A percentile compares a stretch with the other conserved stretches of the same genome.
Evolutionary conservation across 495 filamentous ascomycete genomes (phyloP).

Genomic region (Aspergillus bridgeri): DNA sequence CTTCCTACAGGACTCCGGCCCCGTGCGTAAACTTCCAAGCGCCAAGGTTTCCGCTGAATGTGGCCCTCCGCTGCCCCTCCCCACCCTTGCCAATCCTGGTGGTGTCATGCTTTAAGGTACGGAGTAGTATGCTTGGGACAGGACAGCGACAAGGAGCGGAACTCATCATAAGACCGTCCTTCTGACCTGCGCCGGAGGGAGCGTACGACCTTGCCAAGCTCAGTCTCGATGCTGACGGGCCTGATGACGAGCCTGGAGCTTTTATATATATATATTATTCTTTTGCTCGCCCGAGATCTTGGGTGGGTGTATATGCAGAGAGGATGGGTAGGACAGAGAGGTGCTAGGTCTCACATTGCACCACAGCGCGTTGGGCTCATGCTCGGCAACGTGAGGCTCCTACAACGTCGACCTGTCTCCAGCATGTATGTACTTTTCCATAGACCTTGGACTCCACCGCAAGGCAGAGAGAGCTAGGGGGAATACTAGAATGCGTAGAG

Average conservation of each 20-base stretch:
- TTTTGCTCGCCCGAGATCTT: no score
- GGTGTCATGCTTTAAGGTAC: not conserved
- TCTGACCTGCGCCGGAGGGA: not conserved
- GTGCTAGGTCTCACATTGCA: no score
- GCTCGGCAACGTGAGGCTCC: not conserved
- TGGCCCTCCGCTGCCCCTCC: not conserved
- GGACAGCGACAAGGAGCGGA: not conserved
- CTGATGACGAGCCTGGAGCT: not conserved
- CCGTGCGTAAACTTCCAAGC: constrained; percentile 39
- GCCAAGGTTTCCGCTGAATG: constrained; percentile 30
- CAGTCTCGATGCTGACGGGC: not conserved
- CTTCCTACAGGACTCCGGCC: not conserved
- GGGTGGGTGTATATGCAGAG: not conserved
- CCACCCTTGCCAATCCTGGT: not conserved
- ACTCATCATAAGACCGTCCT: not conserved
- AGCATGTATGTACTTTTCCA: not conserved
- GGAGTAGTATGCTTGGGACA: not conserved
- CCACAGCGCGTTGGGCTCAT: not conserved
- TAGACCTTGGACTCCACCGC: no score
- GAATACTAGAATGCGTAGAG: no score
- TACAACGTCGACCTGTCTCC: not conserved
- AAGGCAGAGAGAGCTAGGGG: no score
- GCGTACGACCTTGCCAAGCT: not conserved
- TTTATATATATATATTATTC: not conserved
- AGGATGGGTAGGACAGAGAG: not conserved